These are phyloP conservation scores for Leptomonas seymouri DNA, from an alignment of 208 protist genomes.

Conservation along the genomic window DNA sequence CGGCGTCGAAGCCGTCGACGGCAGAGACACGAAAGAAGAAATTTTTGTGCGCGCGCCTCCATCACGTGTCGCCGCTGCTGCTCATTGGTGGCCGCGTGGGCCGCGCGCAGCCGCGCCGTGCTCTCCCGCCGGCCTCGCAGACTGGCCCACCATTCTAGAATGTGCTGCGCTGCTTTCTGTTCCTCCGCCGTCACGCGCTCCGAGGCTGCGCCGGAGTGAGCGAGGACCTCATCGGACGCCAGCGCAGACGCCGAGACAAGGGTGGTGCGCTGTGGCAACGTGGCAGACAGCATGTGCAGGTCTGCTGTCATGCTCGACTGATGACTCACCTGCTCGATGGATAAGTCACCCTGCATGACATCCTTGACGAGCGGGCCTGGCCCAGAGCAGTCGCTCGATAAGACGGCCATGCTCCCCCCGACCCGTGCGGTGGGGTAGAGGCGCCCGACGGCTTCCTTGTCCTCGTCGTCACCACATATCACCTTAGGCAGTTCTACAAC, in stretches of 20 bases:
- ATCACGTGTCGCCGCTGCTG: conserved; percentile 33
- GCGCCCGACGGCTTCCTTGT: background rate
- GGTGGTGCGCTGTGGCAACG: conserved; percentile 7
- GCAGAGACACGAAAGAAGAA: conserved; percentile 36
- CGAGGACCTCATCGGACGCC: conserved; percentile 1
- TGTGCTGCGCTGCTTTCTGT: conserved; percentile 30
- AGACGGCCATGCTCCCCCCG: conserved; percentile 17
- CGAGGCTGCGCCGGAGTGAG: background rate
- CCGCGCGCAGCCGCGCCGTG: conserved; percentile 14
- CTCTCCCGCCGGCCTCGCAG: conserved; percentile 13
- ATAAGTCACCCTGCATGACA: background rate
- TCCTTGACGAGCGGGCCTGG: conserved; percentile 21
- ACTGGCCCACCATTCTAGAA: conserved; percentile 32
- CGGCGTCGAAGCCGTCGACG: conserved; percentile 35
- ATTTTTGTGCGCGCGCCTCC: conserved; percentile 30
- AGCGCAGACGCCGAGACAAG: background rate
- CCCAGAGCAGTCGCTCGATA: conserved; percentile 7
- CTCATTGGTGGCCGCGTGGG: conserved; percentile 19
- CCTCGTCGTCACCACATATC: background rate
- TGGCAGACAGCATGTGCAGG: conserved; percentile 5
- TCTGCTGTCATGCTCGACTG: conserved; percentile 9
- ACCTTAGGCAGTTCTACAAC: background rate
- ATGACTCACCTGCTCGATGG: background rate
- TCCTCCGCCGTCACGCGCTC: conserved; percentile 1
- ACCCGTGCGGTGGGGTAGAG: conserved; percentile 1